These are phyloP conservation scores for Ascochyta koolunga DNA, from an alignment of 2,329 filamentous ascomycete species.

Conservation along the genomic window DNA sequence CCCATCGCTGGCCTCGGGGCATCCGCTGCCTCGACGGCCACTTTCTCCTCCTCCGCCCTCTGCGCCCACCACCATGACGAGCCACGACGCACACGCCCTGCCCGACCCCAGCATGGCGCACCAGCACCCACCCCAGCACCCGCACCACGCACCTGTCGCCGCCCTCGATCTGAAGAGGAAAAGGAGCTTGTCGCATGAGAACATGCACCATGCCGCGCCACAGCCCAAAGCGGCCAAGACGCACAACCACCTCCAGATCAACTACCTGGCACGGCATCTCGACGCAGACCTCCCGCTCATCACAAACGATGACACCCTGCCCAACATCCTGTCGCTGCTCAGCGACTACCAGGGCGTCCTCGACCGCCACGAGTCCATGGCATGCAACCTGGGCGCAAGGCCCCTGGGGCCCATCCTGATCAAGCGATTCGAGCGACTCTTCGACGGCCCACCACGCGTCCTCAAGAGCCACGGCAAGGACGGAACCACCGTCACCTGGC, in stretches of 20 bases:
- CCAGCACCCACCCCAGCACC: constrained; percentile 14
- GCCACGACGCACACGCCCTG: constrained; percentile 23
- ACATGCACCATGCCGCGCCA: constrained; percentile 41
- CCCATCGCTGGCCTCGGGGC: not conserved
- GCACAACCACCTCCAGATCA: constrained; percentile 68
- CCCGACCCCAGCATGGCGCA: constrained; percentile 31
- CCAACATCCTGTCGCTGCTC: constrained; percentile 73
- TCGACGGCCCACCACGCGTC: constrained; percentile 77
- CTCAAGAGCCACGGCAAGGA: constrained; percentile 68
- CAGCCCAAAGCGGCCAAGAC: constrained; percentile 61
- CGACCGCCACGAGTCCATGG: constrained; percentile 84
- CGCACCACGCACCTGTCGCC: constrained; percentile 27
- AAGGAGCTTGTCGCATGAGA: constrained; percentile 51
- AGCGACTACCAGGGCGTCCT: constrained; percentile 84
- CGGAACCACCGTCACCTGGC: constrained; percentile 72
- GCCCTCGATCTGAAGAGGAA: constrained; percentile 54
- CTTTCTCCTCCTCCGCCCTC: constrained; percentile 23
- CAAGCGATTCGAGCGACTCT: constrained; percentile 84
- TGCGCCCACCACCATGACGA: constrained; percentile 33
- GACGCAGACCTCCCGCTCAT: constrained; percentile 67
- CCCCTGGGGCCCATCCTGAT: constrained; percentile 82
- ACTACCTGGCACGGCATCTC: constrained; percentile 69
- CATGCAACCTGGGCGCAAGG: constrained; percentile 82
- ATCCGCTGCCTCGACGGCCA: constrained; percentile 24
- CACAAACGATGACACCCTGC: constrained; percentile 71